phyloP scores from a whole-genome alignment of 768 basidiomycete species.

The Naganishia friedmannii region DNA sequence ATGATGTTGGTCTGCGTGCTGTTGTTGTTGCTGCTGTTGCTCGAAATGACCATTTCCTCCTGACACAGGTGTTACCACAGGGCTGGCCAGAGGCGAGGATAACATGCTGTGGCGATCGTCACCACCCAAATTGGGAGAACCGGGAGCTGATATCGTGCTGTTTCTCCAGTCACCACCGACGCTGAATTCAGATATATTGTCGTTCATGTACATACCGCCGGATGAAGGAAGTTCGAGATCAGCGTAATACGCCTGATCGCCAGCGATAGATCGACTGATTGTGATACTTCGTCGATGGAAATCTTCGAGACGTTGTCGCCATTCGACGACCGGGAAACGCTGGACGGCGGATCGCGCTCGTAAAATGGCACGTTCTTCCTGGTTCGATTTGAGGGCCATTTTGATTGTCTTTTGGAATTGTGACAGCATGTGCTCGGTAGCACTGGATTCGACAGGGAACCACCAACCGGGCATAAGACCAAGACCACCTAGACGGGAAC shows the following conservation, averaged over 20 bases:
- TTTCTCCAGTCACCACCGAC: slow-evolving; percentile 38
- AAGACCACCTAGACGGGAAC: slow-evolving; percentile 86
- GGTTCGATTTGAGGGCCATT: slow-evolving; percentile 81
- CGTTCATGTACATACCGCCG: slow-evolving; percentile 28
- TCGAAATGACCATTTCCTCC: slow-evolving; percentile 37
- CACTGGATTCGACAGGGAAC: slow-evolving; percentile 93
- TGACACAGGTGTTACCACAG: slow-evolving; percentile 35
- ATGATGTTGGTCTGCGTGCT: slow-evolving; percentile 36
- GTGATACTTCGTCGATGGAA: slow-evolving; percentile 83
- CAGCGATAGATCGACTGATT: slow-evolving; percentile 67
- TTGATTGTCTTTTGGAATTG: slow-evolving; percentile 93
- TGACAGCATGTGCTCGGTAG: slow-evolving; percentile 90
- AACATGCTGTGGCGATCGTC: slow-evolving; percentile 25
- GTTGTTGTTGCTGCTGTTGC: slow-evolving; percentile 48
- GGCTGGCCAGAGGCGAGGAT: slow-evolving; percentile 26
- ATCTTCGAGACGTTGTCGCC: slow-evolving; percentile 93
- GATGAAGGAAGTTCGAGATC: slow-evolving; percentile 38
- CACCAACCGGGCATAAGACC: slow-evolving; percentile 99
- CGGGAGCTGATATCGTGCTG: slow-evolving; percentile 24
- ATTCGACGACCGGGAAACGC: slow-evolving; percentile 95
- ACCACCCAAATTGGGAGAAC: slow-evolving; percentile 18
- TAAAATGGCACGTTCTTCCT: slow-evolving; percentile 85
- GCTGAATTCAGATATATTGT: slow-evolving; percentile 25
- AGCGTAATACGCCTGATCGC: slow-evolving; percentile 62
- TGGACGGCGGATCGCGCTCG: slow-evolving; percentile 91